Percentiles rank a stretch among this genome's conserved stretches.
Evolutionary conservation across 1,139 yeast species (phyloP).

Genomic region (Scheffersomyces illinoinensis): DNA sequence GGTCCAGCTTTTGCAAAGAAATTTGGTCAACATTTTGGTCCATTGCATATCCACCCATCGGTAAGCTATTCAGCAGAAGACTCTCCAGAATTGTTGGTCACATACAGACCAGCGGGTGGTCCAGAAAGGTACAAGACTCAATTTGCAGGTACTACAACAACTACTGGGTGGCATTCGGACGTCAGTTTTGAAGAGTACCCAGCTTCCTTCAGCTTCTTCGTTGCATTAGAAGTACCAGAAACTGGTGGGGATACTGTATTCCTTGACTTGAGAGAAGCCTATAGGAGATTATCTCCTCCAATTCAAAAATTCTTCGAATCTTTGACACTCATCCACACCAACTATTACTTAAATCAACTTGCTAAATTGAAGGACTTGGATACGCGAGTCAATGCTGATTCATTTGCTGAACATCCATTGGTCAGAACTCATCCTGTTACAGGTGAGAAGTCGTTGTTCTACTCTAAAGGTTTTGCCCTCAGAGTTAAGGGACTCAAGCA

Average conservation of each 20-base stretch:
- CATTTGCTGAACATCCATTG: constrained; percentile 19
- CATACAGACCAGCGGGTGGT: constrained; percentile 25
- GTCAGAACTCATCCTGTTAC: constrained; percentile 22
- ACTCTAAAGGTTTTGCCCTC: constrained; percentile 15
- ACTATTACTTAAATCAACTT: constrained; percentile 14
- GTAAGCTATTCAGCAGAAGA: constrained; percentile 20
- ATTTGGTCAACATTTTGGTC: constrained; percentile 27
- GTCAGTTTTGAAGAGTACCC: constrained; percentile 27
- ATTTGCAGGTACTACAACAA: constrained; percentile 15
- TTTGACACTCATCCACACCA: constrained; percentile 18
- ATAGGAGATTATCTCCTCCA: constrained; percentile 25
- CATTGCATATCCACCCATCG: constrained; percentile 25
- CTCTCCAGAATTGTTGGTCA: constrained; percentile 24
- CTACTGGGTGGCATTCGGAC: constrained; percentile 25
- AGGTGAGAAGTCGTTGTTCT: constrained; percentile 18
- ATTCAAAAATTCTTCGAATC: constrained; percentile 22
- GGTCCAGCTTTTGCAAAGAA: constrained; percentile 23
- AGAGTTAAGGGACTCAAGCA: constrained; percentile 17
- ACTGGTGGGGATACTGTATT: constrained; percentile 30
- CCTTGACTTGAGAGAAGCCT: constrained; percentile 27
- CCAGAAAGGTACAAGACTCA: constrained; percentile 15
- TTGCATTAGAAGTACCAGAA: constrained; percentile 27
- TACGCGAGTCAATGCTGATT: constrained; percentile 13
- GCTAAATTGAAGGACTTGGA: constrained; percentile 9
- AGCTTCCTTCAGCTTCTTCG: constrained; percentile 24